Conservation (phyloP, 2,329 filamentous ascomycete species). For the Arthrobotrys entomopaga region DNA sequence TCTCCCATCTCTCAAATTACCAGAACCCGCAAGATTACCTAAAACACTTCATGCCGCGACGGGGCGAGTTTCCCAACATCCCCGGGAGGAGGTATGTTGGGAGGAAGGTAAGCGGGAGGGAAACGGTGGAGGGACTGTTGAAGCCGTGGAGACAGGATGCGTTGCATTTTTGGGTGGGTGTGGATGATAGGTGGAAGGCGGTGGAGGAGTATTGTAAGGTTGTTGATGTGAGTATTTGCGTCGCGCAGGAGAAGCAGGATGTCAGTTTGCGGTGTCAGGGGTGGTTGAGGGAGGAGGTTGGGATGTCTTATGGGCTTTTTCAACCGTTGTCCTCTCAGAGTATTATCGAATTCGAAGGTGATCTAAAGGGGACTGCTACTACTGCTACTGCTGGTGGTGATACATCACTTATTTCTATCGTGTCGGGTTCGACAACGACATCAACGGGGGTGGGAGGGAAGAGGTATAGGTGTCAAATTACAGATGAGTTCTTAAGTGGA, state of each 20-base stretch:
- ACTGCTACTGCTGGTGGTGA: no score
- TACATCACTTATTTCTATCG: no score
- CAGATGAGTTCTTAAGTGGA: constrained; percentile 22
- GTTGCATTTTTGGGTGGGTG: constrained; percentile 34
- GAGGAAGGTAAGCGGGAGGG: neutral
- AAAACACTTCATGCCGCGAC: constrained; percentile 7
- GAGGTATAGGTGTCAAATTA: constrained; percentile 36
- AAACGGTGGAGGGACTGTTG: constrained; percentile 9
- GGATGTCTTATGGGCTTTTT: constrained; percentile 9
- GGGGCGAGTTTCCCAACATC: neutral
- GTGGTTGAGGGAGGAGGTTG: constrained; percentile 8
- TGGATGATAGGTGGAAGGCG: neutral
- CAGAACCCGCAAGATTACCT: constrained; percentile 6
- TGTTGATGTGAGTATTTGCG: constrained; percentile 13
- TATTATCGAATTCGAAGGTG: neutral
- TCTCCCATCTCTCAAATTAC: constrained; percentile 11
- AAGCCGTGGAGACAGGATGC: constrained; percentile 38
- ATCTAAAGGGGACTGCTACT: no score
- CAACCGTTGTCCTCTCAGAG: neutral
- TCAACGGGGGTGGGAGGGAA: neutral
- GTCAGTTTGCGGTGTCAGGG: constrained; percentile 13
- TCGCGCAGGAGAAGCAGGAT: constrained; percentile 17
- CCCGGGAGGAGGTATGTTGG: constrained; percentile 28
- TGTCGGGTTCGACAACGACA: no score
- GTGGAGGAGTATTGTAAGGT: constrained; percentile 3